phyloP scores from a whole-genome alignment of 306 rosid species.

The Mimosa pudica region DNA sequence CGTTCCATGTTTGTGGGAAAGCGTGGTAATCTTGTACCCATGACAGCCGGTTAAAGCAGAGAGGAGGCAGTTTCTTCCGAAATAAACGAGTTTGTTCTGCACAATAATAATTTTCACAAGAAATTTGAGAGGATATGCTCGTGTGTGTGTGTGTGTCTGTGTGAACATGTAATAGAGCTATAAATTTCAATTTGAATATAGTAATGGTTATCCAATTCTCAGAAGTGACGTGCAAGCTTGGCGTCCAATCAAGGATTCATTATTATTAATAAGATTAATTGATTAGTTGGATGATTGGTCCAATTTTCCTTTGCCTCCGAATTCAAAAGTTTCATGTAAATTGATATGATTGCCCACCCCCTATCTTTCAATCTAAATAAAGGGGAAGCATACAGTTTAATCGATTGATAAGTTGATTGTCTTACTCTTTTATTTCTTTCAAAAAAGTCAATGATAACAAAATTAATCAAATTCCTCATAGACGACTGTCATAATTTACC shows the following conservation, averaged over 20 bases:
- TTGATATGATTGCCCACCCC: background rate
- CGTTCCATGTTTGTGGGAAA: background rate
- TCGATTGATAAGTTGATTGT: background rate
- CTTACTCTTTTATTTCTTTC: background rate
- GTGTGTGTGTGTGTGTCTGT: no score
- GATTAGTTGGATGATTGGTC: constrained; percentile 16
- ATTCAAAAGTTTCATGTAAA: background rate
- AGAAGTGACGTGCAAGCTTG: constrained; percentile 13
- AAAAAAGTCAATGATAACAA: background rate
- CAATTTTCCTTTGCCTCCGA: background rate
- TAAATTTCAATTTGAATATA: background rate
- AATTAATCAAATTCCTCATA: background rate
- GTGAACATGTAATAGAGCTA: no score
- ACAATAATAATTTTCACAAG: background rate
- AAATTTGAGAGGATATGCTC: no score
- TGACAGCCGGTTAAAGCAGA: background rate
- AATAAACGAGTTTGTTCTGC: background rate
- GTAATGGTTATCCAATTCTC: background rate
- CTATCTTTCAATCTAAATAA: background rate
- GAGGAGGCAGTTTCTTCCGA: background rate
- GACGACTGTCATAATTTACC: background rate
- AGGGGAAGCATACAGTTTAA: background rate
- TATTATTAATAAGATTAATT: background rate
- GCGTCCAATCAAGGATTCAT: background rate
- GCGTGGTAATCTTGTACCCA: background rate